phyloP scores from a whole-genome alignment of 345 rosid genomes.

The rapeseed (Brassica napus) region Da-Ae NC_063436.1:11483501-11484000 shows the following conservation, averaged over 20 bases:
- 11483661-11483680: not conserved
- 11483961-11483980: slow-evolving; percentile 15
- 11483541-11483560: too few relatives aligned
- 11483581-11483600: too few relatives aligned
- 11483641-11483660: too few relatives aligned
- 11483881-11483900: slow-evolving; percentile 21
- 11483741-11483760: slow-evolving; percentile 36
- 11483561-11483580: too few relatives aligned
- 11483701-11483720: not conserved
- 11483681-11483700: not conserved
- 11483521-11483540: not conserved
- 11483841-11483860: slow-evolving; percentile 15
- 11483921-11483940: slow-evolving; percentile 35
- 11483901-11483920: slow-evolving; percentile 28
- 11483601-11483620: too few relatives aligned
- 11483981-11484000: slow-evolving; percentile 44
- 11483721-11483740: slow-evolving; percentile 40
- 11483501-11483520: not conserved
- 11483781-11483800: slow-evolving; percentile 42
- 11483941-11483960: slow-evolving; percentile 45
- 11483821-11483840: slow-evolving; percentile 21
- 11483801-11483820: slow-evolving; percentile 17
- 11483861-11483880: slow-evolving; percentile 8
- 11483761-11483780: slow-evolving; percentile 39
- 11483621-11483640: too few relatives aligned